Percentiles rank a stretch among this genome's conserved stretches.
These are phyloP conservation scores for Saccharomycopsis sp. DNA, from an alignment of 805 yeast genomes.

Conservation along the genomic window DNA sequence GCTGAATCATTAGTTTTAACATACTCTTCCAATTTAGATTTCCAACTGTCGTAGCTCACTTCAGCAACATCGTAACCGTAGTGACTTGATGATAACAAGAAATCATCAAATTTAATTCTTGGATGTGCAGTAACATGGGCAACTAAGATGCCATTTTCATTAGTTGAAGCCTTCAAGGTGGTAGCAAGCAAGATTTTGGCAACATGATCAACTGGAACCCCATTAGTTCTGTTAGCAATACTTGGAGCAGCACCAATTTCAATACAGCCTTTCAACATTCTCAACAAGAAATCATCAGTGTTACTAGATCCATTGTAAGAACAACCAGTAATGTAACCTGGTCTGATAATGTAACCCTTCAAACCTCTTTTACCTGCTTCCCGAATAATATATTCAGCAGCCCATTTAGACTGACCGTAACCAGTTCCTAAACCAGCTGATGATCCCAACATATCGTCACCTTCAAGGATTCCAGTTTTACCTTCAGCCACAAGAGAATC, in stretches of 20 bases:
- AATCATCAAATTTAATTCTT: slow-evolving; percentile 72
- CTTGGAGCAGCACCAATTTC: slow-evolving; percentile 77
- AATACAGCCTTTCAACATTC: slow-evolving; percentile 92
- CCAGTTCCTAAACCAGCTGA: slow-evolving; percentile 80
- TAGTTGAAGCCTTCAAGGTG: slow-evolving; percentile 54
- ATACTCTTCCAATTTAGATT: slow-evolving; percentile 60
- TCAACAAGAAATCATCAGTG: slow-evolving; percentile 91
- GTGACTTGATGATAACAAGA: slow-evolving; percentile 51
- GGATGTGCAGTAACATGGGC: slow-evolving; percentile 99
- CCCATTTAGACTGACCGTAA: slow-evolving; percentile 98
- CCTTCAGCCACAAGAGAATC: slow-evolving; percentile 63
- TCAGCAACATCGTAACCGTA: slow-evolving; percentile 68
- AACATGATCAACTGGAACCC: slow-evolving; percentile 98
- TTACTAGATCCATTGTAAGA: slow-evolving; percentile 80
- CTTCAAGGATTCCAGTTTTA: slow-evolving; percentile 66
- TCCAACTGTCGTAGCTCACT: slow-evolving; percentile 75
- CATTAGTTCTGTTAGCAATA: slow-evolving; percentile 80
- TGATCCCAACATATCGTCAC: slow-evolving; percentile 80
- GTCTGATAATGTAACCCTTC: slow-evolving; percentile 83
- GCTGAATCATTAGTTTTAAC: slow-evolving; percentile 70
- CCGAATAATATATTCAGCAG: slow-evolving; percentile 84
- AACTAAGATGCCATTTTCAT: slow-evolving; percentile 45
- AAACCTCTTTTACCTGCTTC: slow-evolving; percentile 84
- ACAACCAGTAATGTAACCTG: slow-evolving; percentile 93
- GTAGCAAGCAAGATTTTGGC: slow-evolving; percentile 85